Base-by-base conservation (phyloP, 306 rosid species). In the Biancaea sappan region DNA sequence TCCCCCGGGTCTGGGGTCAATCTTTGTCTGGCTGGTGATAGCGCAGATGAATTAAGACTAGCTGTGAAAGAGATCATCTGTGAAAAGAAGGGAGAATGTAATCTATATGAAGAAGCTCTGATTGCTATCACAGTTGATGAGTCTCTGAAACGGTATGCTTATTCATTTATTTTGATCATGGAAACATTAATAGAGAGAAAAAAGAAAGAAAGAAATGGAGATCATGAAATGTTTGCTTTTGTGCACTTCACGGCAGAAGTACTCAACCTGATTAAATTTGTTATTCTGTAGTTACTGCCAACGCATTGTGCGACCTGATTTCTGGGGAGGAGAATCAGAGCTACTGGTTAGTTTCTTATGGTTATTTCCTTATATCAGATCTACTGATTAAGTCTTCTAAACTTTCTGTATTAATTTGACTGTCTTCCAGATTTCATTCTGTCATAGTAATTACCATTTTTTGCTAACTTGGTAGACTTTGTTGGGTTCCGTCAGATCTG, bases 271-370 rank as follows among this genome's bases (percentile, higher is more conserved):
- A 77, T 69, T 60, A 63, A 52, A 43, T 70, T 16, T 77, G 51
- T 72, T 21, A 62, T 74, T 79, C 34, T 78, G 53, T 78, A 94
- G 96, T 68, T 94, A 91, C 84, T 94, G 99, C 87, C 91, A 87
- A 72, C 88, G 97, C 73, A 88, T 94, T 80, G 82, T 7, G 37
- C 80, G 82, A 60, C 89, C 95, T 44, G 92, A 94, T 82, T 94
- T 94, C 87, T 94, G 97, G 99, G 97, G 97, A 77, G 97, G 99
- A 79, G 99, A 94, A 77, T 91, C 97, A 1, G 99, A 90, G 85
- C 85, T 92, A 41, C 80, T 94, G 97, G 99, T 94, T 29, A 85
- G 88, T 88, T 57, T 72, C 50, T 25, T 7, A 64, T 66, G 59
- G 32, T 48, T 72, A n/a, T 35, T 67, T 67, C 56, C 50, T 73